phyloP scores from a whole-genome alignment of 495 filamentous ascomycete species.

The Tuber microsphaerosporum region DNA sequence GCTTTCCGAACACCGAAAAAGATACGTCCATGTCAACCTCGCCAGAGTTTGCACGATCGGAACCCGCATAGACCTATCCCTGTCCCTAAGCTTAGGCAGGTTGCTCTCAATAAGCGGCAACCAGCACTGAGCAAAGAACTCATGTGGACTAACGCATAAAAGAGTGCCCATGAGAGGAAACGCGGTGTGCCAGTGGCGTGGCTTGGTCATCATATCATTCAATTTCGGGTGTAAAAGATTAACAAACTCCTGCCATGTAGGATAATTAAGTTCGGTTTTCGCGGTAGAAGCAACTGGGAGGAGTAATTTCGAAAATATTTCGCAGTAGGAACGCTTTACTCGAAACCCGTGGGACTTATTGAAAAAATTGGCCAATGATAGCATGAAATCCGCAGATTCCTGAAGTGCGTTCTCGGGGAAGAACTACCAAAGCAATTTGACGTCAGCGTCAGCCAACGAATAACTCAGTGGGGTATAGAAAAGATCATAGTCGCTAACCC shows the following conservation, averaged over 20 bases:
- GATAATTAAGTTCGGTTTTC: conserved; percentile 63
- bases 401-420: conserved; percentile 69
- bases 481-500: conserved; percentile 42
- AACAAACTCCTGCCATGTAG: conserved; percentile 79
- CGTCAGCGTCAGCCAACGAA: not conserved
- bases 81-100: conserved; percentile 76
- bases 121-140: conserved; percentile 80
- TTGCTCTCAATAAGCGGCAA: conserved; percentile 66
- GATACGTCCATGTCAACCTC: conserved; percentile 90
- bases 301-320: conserved; percentile 75
- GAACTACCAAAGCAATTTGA: conserved; percentile 28
- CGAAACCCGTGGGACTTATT: conserved; percentile 72
- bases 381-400: conserved; percentile 81
- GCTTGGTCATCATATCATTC: conserved; percentile 76
- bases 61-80: conserved; percentile 72
- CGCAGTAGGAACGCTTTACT: conserved; percentile 89
- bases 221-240: conserved; percentile 66
- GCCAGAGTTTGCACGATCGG: conserved; percentile 81
- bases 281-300: conserved; percentile 80
- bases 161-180: conserved; percentile 79
- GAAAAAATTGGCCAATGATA: conserved; percentile 71
- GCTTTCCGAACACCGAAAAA: conserved; percentile 72
- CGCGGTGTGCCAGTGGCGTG: conserved; percentile 77
- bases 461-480: conserved; percentile 9
- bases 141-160: conserved; percentile 77